A percentile compares a stretch with the other conserved stretches of the same genome.
These are phyloP conservation scores for Prunus mira DNA, from an alignment of 306 rosid species.

Conservation along the genomic window DNA sequence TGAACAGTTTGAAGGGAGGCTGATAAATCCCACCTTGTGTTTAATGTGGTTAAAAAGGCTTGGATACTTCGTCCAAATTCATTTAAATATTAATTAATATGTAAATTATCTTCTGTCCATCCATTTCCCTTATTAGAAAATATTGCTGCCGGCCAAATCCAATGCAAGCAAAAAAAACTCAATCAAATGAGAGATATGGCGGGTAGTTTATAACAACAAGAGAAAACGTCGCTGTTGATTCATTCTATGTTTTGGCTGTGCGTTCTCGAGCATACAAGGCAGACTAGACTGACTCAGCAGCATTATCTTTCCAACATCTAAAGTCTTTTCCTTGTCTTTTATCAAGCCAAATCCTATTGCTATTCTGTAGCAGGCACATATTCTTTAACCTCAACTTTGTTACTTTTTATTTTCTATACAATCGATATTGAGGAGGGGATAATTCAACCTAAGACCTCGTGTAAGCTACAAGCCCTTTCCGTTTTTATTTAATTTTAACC, in stretches of 20 bases:
- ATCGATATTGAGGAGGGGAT: too few species aligned
- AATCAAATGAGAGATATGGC: neutral
- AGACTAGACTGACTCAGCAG: neutral
- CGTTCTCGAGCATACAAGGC: neutral
- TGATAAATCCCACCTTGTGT: neutral
- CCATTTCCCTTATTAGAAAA: neutral
- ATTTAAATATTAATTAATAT: too few species aligned
- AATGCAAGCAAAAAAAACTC: neutral
- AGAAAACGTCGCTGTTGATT: neutral
- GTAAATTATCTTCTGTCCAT: neutral
- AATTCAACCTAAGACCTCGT: too few species aligned
- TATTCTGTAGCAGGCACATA: too few species aligned
- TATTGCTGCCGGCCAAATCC: conserved; percentile 5
- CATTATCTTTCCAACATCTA: neutral
- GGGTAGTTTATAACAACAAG: neutral
- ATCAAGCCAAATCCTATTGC: too few species aligned
- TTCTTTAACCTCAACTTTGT: too few species aligned
- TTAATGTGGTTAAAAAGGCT: conserved; percentile 2
- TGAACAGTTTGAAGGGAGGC: neutral
- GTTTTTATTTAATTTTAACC: too few species aligned
- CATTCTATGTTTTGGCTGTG: neutral
- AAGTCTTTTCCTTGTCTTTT: neutral
- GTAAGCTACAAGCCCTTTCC: too few species aligned
- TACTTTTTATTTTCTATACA: too few species aligned
- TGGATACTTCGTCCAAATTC: conserved; percentile 21